Base-by-base conservation (phyloP, 768 basidiomycete genomes). In the Kondoa subrosea region DNA sequence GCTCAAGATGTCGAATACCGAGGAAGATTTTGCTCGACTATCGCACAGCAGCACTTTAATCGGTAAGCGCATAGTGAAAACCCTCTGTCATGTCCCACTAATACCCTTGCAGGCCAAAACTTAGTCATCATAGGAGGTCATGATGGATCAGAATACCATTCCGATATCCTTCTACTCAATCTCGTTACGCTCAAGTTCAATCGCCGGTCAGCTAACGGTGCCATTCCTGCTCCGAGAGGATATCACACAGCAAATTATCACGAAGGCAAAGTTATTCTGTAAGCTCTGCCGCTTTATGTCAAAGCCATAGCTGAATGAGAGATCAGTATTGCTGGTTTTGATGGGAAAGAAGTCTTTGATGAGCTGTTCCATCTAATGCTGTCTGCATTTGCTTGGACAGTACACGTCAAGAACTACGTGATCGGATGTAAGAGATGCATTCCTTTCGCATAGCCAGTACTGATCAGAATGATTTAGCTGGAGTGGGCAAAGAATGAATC, bases 41-140 rank as follows among this genome's bases (percentile, higher is more conserved):
- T n/a, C 58, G 58, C 58, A 60, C 75, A 78, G 34, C 81, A 82
- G 81, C 63, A 79, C 78, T 78, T 30, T 72, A 75, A 8, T 68
- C 75, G 2, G 40, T 69, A 14, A 79, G 79, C 78, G 77, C 33
- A 76, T 79, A 64, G 77, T n/a, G n/a, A n/a, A n/a, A n/a, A n/a
- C n/a, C n/a, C n/a, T n/a, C n/a, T n/a, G n/a, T n/a, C n/a, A n/a
- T n/a, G n/a, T n/a, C n/a, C n/a, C n/a, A n/a, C n/a, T n/a, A n/a
- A n/a, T n/a, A n/a, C n/a, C n/a, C 83, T 3, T 80, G 34, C 50
- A 69, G 31, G 17, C 15, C 30, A 27, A 68, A 16, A 68, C 4
- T 34, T 50, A 8, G 8, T 8, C 12, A 50, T 50, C 40, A 50
- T 50, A 8, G 40, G 40, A 8, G 40, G 40, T 8, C 40, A 50